Conservation (phyloP, 2,329 filamentous ascomycete genomes). For the Fusarium dlaminii region DNA sequence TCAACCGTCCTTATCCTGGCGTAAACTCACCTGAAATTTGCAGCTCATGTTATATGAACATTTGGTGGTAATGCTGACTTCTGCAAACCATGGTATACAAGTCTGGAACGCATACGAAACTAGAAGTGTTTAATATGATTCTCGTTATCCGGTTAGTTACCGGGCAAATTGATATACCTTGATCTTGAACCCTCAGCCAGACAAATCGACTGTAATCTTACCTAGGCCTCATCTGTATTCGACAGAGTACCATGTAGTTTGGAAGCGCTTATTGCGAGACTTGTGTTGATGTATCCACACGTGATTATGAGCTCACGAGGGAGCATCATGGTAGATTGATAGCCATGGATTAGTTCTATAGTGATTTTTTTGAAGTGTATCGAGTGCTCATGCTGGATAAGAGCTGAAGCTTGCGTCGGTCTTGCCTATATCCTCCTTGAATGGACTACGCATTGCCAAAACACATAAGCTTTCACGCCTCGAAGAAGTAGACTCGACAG, state of each 20-base stretch:
- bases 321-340: too few species aligned
- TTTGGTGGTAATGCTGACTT: too few species aligned
- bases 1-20: too few species aligned
- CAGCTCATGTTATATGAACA: not conserved
- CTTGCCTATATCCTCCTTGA: accelerated
- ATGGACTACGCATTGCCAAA: not conserved
- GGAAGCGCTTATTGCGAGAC: not conserved
- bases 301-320: accelerated
- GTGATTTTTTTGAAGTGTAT: accelerated
- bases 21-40: not conserved
- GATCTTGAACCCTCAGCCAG: too few species aligned
- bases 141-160: accelerated
- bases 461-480: accelerated
- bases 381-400: not conserved
- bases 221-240: too few species aligned
- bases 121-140: accelerated
- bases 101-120: not conserved
- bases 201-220: too few species aligned
- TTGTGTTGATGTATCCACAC: not conserved
- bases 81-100: not conserved
- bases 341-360: too few species aligned
- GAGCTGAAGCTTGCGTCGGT: not conserved
- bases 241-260: too few species aligned
- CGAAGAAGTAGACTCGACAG: not conserved
- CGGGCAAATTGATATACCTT: too few species aligned